These are phyloP conservation scores for Liriodendron chinense DNA, from an alignment of 164 flowering plant genomes.

Conservation along the genomic window DNA sequence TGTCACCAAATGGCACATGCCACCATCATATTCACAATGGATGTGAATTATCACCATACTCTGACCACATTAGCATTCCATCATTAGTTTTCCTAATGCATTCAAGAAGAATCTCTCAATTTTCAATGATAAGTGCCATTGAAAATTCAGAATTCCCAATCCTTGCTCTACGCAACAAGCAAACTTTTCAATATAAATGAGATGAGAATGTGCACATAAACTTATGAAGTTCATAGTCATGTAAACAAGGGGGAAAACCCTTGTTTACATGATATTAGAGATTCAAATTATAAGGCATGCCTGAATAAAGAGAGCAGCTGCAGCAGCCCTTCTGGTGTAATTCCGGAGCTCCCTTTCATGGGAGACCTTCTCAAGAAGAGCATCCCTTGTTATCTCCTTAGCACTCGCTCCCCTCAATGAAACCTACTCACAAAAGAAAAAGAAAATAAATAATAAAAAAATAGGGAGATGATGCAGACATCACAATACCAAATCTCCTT, in stretches of 20 bases:
- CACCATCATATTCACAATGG: too few relatives aligned
- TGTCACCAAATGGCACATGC: too few relatives aligned
- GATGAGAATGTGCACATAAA: background rate
- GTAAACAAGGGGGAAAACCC: background rate
- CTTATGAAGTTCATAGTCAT: background rate
- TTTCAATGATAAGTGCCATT: too few relatives aligned
- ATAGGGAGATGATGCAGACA: background rate
- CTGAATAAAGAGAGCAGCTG: constrained; percentile 76
- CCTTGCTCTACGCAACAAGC: background rate
- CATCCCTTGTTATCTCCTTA: constrained; percentile 82
- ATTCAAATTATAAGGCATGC: constrained; percentile 20
- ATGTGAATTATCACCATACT: too few relatives aligned
- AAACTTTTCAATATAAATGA: background rate
- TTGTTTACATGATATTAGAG: background rate
- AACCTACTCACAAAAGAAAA: constrained; percentile 41
- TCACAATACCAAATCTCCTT: background rate
- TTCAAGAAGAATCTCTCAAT: too few relatives aligned
- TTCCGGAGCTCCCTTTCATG: constrained; percentile 77
- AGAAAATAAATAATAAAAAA: background rate
- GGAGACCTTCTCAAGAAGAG: constrained; percentile 69
- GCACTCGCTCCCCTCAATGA: constrained; percentile 92
- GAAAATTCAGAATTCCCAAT: background rate
- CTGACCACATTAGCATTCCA: too few relatives aligned
- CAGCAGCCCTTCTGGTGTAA: constrained; percentile 56
- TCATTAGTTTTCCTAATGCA: too few relatives aligned